phyloP scores from a whole-genome alignment of 495 filamentous ascomycete genomes.

The Rostrohypoxylon terebratum region DNA sequence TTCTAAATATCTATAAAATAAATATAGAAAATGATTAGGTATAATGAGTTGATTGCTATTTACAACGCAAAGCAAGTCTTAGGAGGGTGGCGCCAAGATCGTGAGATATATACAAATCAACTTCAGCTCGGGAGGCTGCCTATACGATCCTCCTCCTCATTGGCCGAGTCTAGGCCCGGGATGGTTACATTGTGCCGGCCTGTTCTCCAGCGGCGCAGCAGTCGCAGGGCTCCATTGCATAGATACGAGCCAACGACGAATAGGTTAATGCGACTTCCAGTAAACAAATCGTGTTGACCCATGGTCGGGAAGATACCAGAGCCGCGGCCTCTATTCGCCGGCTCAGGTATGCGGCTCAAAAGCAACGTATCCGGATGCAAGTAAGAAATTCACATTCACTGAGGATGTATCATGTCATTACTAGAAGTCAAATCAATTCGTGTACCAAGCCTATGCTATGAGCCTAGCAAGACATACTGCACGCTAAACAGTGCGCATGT shows the following conservation, averaged over 20 bases:
- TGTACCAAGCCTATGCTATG: slow-evolving; percentile 1
- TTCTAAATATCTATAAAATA: neutral
- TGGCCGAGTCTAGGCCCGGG: slow-evolving; percentile 3
- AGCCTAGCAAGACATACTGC: slow-evolving; percentile 6
- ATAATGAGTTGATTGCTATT: neutral
- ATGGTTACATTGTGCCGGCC: slow-evolving; percentile 22
- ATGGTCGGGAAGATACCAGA: neutral
- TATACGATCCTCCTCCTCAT: slow-evolving; percentile 1
- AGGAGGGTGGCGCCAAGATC: neutral
- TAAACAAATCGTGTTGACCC: neutral
- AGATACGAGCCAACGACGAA: neutral
- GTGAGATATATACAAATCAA: neutral
- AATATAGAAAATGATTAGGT: neutral
- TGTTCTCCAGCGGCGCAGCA: neutral
- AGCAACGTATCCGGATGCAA: too few relatives aligned
- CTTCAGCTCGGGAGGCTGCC: neutral
- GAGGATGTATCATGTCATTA: neutral
- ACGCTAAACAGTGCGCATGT: neutral
- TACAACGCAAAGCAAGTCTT: neutral
- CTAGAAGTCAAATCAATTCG: slow-evolving; percentile 13
- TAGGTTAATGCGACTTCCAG: neutral
- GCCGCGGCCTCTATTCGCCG: neutral
- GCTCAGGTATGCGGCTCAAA: neutral
- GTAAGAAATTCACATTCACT: neutral
- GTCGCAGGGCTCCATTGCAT: neutral